phyloP scores from a whole-genome alignment of 495 filamentous ascomycete species.

The Hyaloscypha variabilis region DNA sequence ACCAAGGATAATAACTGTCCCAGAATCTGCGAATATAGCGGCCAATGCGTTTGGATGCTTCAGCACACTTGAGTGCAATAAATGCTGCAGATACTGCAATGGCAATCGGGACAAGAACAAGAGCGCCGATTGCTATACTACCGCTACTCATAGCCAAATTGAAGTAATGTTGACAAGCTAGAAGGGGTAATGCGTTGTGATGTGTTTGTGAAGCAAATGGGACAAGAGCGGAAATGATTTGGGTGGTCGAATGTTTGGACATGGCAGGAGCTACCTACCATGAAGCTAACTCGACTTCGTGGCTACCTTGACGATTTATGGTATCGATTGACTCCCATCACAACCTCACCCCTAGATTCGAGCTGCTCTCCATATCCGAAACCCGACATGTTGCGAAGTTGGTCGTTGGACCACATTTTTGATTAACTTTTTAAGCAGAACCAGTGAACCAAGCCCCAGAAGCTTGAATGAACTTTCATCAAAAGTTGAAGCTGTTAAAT shows the following conservation, averaged over 20 bases:
- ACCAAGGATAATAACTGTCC: slow-evolving; percentile 17
- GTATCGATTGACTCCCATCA: no score
- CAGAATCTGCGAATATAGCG: slow-evolving; percentile 13
- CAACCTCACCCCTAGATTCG: no score
- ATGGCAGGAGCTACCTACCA: slow-evolving; percentile 23
- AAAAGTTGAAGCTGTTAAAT: no score
- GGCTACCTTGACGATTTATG: no score
- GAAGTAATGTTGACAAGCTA: slow-evolving; percentile 32
- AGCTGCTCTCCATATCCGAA: no score
- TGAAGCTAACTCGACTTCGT: slow-evolving; percentile 6
- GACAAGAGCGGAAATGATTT: slow-evolving; percentile 5
- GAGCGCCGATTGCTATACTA: slow-evolving; percentile 43
- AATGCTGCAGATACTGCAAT: slow-evolving; percentile 47
- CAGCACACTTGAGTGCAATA: slow-evolving; percentile 43
- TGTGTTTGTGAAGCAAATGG: slow-evolving; percentile 16
- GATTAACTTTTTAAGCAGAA: no score
- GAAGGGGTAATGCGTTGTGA: slow-evolving; percentile 20
- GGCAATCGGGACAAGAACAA: slow-evolving; percentile 59
- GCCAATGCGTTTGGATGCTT: slow-evolving; percentile 7
- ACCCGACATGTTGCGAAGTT: no score
- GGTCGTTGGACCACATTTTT: no score
- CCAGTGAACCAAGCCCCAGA: no score
- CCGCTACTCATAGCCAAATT: slow-evolving; percentile 38
- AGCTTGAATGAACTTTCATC: no score
- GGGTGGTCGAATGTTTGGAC: slow-evolving; percentile 23